A percentile compares a stretch with the other conserved stretches of the same genome.
phyloP scores from a whole-genome alignment of 371 early-diverging fungal species.

The Amoeboaphelidium protococcarum region DNA sequence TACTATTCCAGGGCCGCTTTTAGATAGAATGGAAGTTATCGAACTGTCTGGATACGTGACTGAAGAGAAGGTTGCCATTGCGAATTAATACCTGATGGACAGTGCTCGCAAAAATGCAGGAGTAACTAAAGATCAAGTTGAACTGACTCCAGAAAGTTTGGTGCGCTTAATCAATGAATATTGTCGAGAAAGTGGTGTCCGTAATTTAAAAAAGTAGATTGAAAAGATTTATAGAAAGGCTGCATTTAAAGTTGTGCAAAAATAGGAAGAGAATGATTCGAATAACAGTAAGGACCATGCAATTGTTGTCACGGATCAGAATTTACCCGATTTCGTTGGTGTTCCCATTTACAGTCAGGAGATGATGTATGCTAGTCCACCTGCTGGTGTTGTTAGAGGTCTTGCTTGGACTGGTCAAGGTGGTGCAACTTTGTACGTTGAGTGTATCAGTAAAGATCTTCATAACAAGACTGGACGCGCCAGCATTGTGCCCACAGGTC shows the following conservation, averaged over 20 bases:
- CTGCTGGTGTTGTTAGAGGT: conserved; percentile 70
- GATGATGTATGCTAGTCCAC: conserved; percentile 56
- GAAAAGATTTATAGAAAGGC: conserved; percentile 90
- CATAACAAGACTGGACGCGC: too few relatives aligned
- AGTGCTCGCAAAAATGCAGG: conserved; percentile 50
- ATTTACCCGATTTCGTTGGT: conserved; percentile 74
- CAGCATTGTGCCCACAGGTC: conserved; percentile 43
- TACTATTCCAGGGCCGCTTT: conserved; percentile 79
- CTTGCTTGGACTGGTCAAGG: conserved; percentile 60
- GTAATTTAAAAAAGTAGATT: conserved; percentile 86
- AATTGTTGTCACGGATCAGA: conserved; percentile 15
- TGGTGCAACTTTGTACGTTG: conserved; percentile 77
- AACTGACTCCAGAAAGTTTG: conserved; percentile 40
- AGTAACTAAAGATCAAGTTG: conserved; percentile 37
- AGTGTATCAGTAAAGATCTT: conserved; percentile 22
- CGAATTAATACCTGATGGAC: conserved; percentile 60
- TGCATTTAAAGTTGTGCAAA: conserved; percentile 55
- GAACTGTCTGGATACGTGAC: conserved; percentile 80
- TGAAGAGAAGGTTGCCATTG: conserved; percentile 90
- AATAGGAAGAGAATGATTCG: too few relatives aligned
- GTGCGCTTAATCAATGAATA: conserved; percentile 58
- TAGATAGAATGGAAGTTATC: conserved; percentile 94
- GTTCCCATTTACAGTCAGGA: conserved; percentile 65
- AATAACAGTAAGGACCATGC: conserved; percentile 1
- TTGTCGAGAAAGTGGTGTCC: conserved; percentile 88